Conservation (phyloP, 2,329 filamentous ascomycete species). For the Spiromastix sp. region DNA sequence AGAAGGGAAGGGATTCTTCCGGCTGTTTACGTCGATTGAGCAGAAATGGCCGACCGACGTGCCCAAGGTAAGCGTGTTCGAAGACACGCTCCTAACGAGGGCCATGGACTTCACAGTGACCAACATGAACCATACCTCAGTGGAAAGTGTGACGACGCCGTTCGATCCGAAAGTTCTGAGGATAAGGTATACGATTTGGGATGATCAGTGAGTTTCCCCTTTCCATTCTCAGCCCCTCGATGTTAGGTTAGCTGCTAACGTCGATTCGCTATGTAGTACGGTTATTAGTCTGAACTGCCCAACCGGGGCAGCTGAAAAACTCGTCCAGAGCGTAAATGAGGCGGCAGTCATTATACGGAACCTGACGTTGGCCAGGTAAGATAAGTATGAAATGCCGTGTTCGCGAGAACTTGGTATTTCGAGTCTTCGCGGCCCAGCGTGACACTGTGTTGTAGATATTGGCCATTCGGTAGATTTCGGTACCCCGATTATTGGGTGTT, state of each 20-base stretch:
- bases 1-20: constrained; percentile 1
- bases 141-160: constrained; percentile 1
- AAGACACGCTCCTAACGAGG: constrained; percentile 1
- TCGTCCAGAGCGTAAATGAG: constrained; percentile 1
- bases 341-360: constrained; percentile 1
- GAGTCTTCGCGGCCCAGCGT: too few species aligned
- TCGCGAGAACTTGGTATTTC: constrained; percentile 1
- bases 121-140: background rate
- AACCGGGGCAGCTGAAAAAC: background rate
- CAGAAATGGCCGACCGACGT: background rate
- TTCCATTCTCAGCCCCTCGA: constrained; percentile 1
- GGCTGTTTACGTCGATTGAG: background rate
- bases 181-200: constrained; percentile 2
- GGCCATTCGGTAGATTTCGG: too few species aligned
- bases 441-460: too few species aligned
- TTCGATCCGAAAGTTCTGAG: constrained; percentile 1
- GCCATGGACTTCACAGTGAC: constrained; percentile 1
- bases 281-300: constrained; percentile 1
- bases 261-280: background rate
- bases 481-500: too few species aligned
- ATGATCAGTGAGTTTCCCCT: constrained; percentile 2
- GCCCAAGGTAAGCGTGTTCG: constrained; percentile 1
- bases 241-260: constrained; percentile 1
- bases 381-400: constrained; percentile 1
- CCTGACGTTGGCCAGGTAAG: background rate